Percentiles rank a stretch among this genome's conserved stretches.
Conservation (phyloP, 352 stramenopile species). For the Pythium insidiosum region DNA sequence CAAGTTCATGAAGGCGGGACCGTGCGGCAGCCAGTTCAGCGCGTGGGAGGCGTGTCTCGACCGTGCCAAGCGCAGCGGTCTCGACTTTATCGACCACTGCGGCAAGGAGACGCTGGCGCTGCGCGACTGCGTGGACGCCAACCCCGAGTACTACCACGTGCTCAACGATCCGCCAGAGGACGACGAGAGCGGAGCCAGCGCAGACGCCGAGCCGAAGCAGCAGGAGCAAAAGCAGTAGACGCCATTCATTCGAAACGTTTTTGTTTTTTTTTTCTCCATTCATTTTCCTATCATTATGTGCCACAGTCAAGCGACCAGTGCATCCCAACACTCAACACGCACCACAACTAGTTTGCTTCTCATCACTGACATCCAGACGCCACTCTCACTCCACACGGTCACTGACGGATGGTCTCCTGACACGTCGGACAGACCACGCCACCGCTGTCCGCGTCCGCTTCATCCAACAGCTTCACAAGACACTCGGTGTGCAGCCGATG, state of each 20-base stretch:
- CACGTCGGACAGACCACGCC: too few species aligned
- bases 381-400: too few species aligned
- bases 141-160: slow-evolving; percentile 86
- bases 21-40: slow-evolving; percentile 71
- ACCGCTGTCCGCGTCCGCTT: too few species aligned
- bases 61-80: slow-evolving; percentile 51
- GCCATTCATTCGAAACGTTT: background rate
- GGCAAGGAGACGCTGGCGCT: slow-evolving; percentile 64
- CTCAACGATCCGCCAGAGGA: slow-evolving; percentile 49
- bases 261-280: too few species aligned
- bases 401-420: too few species aligned
- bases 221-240: slow-evolving; percentile 1
- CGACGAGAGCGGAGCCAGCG: slow-evolving; percentile 18
- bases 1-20: slow-evolving; percentile 88
- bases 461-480: too few species aligned
- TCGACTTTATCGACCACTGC: slow-evolving; percentile 80
- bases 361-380: too few species aligned
- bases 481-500: slow-evolving; percentile 61
- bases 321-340: too few species aligned
- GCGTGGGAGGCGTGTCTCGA: slow-evolving; percentile 82
- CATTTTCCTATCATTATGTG: too few species aligned
- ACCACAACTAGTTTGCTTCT: too few species aligned
- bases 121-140: slow-evolving; percentile 80
- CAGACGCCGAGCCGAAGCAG: slow-evolving; percentile 3
- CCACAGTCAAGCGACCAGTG: too few species aligned